A percentile compares a stretch with the other conserved stretches of the same genome.
phyloP scores from a whole-genome alignment of 768 basidiomycete species.

The Amanita polypyramis region DNA sequence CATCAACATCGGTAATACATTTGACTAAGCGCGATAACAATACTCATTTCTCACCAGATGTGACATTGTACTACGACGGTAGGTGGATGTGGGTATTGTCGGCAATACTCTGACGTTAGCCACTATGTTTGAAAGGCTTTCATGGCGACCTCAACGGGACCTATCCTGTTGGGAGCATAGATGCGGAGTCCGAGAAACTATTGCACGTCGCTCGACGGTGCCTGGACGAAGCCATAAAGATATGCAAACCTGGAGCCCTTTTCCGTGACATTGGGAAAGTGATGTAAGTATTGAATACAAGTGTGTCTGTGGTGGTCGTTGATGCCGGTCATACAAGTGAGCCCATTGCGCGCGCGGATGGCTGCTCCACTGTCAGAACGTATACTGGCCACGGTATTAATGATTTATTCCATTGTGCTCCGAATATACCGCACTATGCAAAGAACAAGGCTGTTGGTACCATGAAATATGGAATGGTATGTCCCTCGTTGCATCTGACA shows the following conservation, averaged over 20 bases:
- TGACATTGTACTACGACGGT: slow-evolving; percentile 76
- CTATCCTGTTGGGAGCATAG: slow-evolving; percentile 80
- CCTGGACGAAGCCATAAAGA: slow-evolving; percentile 80
- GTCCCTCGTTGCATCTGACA: slow-evolving; percentile 13
- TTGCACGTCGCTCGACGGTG: slow-evolving; percentile 76
- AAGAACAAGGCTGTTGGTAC: slow-evolving; percentile 89
- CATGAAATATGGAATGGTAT: slow-evolving; percentile 90
- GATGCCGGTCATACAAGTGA: slow-evolving; percentile 38
- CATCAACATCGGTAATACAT: slow-evolving; percentile 69
- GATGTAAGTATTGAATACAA: slow-evolving; percentile 48
- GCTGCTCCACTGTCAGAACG: slow-evolving; percentile 83
- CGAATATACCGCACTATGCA: slow-evolving; percentile 91
- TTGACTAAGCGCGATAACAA: slow-evolving; percentile 5
- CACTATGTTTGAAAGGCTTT: slow-evolving; percentile 41
- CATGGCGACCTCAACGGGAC: slow-evolving; percentile 92
- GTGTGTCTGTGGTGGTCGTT: not conserved
- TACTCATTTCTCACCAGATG: slow-evolving; percentile 35
- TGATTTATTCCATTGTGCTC: slow-evolving; percentile 72
- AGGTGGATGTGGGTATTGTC: not conserved
- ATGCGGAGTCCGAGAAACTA: slow-evolving; percentile 74
- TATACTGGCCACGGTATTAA: slow-evolving; percentile 92
- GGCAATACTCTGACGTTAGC: not conserved
- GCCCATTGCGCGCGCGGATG: slow-evolving; percentile 70
- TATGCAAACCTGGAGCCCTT: slow-evolving; percentile 89
- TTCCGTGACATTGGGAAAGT: slow-evolving; percentile 82